phyloP scores from a whole-genome alignment of 2,329 filamentous ascomycete genomes.

The Pyrenochaeta sp. region DNA sequence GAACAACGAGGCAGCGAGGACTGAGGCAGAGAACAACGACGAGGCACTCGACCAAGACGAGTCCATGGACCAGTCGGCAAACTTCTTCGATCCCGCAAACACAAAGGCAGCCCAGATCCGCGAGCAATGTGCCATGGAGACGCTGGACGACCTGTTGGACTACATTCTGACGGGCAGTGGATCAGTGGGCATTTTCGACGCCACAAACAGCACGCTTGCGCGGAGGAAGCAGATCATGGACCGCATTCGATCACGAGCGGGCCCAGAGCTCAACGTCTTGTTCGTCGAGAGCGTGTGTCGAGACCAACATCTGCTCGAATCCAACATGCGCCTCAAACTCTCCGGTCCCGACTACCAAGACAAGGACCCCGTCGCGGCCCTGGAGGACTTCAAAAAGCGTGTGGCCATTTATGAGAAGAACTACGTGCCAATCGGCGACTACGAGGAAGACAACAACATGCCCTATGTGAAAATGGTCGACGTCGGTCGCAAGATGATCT shows the following conservation, averaged over 20 bases:
- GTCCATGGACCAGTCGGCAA: slow-evolving; percentile 84
- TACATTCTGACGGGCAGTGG: slow-evolving; percentile 85
- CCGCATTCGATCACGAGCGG: slow-evolving; percentile 81
- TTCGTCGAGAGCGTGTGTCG: slow-evolving; percentile 96
- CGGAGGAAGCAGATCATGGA: slow-evolving; percentile 85
- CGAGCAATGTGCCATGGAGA: slow-evolving; percentile 91
- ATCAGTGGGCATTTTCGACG: slow-evolving; percentile 93
- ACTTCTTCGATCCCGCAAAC: slow-evolving; percentile 94
- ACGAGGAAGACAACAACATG: slow-evolving; percentile 89
- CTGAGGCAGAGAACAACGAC: not conserved
- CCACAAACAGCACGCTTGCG: slow-evolving; percentile 93
- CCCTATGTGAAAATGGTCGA: slow-evolving; percentile 99
- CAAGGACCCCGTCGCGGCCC: slow-evolving; percentile 84
- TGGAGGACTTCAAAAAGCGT: slow-evolving; percentile 91
- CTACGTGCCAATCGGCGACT: slow-evolving; percentile 88
- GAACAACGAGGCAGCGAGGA: slow-evolving; percentile 10
- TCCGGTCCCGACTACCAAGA: slow-evolving; percentile 95
- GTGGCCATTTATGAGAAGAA: slow-evolving; percentile 94
- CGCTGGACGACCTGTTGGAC: slow-evolving; percentile 88
- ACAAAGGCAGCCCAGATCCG: slow-evolving; percentile 80
- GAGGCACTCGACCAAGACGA: slow-evolving; percentile 53
- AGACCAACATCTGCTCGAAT: slow-evolving; percentile 83
- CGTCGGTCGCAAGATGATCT: slow-evolving; percentile 91
- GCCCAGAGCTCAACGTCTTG: slow-evolving; percentile 84
- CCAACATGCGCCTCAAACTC: slow-evolving; percentile 96